Evolutionary conservation across 257 asterid genomes (phyloP).

Genomic region (Jaltomata sinuosa): DNA sequence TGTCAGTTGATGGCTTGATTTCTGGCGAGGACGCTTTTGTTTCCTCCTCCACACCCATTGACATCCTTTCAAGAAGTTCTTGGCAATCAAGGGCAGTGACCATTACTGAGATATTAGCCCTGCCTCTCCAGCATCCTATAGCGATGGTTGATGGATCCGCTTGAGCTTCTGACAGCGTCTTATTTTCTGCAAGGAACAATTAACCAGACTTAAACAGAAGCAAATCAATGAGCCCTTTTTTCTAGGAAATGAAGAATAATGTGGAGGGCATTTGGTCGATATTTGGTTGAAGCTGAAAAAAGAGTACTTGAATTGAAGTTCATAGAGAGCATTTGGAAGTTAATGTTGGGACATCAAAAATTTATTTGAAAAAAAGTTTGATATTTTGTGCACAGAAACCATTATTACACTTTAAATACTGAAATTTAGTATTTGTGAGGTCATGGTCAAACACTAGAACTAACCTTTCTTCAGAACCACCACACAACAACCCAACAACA

Average conservation of each 20-base stretch:
- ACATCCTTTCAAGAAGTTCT: constrained; percentile 68
- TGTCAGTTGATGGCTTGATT: constrained; percentile 6
- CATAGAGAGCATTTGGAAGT: not conserved
- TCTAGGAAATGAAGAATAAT: not conserved
- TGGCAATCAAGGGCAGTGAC: constrained; percentile 74
- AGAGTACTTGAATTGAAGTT: not conserved
- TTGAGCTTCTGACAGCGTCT: constrained; percentile 24
- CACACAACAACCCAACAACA: constrained; percentile 76
- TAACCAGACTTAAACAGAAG: not conserved
- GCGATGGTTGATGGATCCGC: constrained; percentile 50
- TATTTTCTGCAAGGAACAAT: constrained; percentile 34
- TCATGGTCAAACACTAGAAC: not conserved
- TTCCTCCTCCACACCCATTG: constrained; percentile 22
- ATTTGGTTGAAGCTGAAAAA: not conserved
- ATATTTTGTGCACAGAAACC: not conserved
- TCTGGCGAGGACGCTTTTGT: not conserved
- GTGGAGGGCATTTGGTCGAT: not conserved
- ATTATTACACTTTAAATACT: not conserved
- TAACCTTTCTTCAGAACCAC: constrained; percentile 64
- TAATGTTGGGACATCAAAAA: not conserved
- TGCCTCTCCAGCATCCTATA: constrained; percentile 93
- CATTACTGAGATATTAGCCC: constrained; percentile 65
- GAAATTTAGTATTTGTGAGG: not conserved
- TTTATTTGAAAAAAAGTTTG: not conserved
- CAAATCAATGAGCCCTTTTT: not conserved